A percentile compares a stretch with the other conserved stretches of the same genome.
Conservation (phyloP, 2,329 filamentous ascomycete genomes). For the Clonostachys byssicola region DNA sequence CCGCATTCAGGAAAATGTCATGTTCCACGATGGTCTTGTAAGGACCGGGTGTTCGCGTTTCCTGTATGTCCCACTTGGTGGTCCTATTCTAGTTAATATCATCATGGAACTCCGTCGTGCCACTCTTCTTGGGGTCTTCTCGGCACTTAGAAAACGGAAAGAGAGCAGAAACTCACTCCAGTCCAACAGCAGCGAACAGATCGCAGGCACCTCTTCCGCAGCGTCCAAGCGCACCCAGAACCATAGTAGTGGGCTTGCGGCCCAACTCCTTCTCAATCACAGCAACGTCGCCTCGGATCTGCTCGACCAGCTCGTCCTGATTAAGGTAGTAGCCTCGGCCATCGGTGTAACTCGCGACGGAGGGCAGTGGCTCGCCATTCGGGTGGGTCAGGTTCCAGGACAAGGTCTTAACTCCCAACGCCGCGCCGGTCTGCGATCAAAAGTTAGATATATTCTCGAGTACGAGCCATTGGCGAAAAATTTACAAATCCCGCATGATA, state of each 20-base stretch:
- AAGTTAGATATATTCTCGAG: too few relatives aligned
- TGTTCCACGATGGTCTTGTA: slow-evolving; percentile 59
- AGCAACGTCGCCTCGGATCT: background rate
- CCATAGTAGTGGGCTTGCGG: slow-evolving; percentile 67
- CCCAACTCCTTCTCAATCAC: slow-evolving; percentile 24
- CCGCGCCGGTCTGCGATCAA: slow-evolving; percentile 49
- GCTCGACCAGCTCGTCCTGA: slow-evolving; percentile 1
- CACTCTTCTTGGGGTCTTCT: background rate
- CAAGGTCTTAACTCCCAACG: slow-evolving; percentile 76
- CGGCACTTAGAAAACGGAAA: background rate
- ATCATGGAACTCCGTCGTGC: too few relatives aligned
- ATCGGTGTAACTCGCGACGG: slow-evolving; percentile 2
- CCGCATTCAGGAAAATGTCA: slow-evolving; percentile 70
- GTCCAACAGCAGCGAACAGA: slow-evolving; percentile 68
- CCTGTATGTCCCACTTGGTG: slow-evolving; percentile 63
- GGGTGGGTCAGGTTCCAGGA: slow-evolving; percentile 26
- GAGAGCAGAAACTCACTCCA: slow-evolving; percentile 3
- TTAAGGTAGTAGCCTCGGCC: slow-evolving; percentile 2
- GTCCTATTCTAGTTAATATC: slow-evolving; percentile 59
- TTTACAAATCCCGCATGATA: slow-evolving; percentile 66
- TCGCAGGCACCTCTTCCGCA: slow-evolving; percentile 85
- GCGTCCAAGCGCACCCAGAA: slow-evolving; percentile 80
- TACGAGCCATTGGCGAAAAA: too few relatives aligned
- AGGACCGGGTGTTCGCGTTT: slow-evolving; percentile 66
- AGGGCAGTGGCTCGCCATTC: background rate